Evolutionary conservation across 257 asterid species (phyloP), one percentile per base, ranked within the genome.

Genomic region (Misopates orontium): DNA sequence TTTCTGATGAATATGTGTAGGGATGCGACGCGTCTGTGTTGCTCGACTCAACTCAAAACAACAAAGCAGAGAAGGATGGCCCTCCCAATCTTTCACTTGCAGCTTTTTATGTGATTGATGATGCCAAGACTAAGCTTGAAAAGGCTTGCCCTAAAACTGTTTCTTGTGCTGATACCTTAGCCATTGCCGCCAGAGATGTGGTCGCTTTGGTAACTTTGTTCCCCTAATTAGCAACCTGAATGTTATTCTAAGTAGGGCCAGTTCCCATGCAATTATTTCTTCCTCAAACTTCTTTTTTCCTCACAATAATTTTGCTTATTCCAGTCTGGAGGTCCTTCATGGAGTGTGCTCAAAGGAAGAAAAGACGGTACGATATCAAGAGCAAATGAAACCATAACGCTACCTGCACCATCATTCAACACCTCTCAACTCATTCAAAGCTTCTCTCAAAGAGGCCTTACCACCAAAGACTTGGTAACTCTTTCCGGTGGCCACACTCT

Each of bases 21-120:
- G 97, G 97, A 13, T 87, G 97, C 60, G 97, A 90, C 22, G 97
- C 95, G 10, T 90, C 96, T 5, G 85, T 90, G 12, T 65, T 87
- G 70, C 74, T 90, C 59, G 89, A 88, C 58, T 90, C 96, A 20
- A 87, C 87, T 16, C 77, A 75, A n/a, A 80, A 55, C 55, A 82
- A 81, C 80, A 75, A 78, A 78, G 87, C 96, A 25, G 96, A 87
- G 80, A 90, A 90, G 71, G 96, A 85, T 50, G 97, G 90, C 10
- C 90, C 87, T 23, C 96, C 93, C 0, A 85, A 88, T 60, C 9
- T 82, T 60, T 87, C 96, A 25, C 72, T 88, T 13, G 67, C 89
- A 56, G 84, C 92, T 59, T 84, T 88, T 73, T 73, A 84, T 28
- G 92, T 84, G 47, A 85, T 90, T n/a, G 95, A 88, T 39, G 77